Percentiles rank a stretch among this genome's conserved stretches.
These are phyloP conservation scores for Phaffia tasmanica DNA, from an alignment of 768 basidiomycete genomes.

Conservation along the genomic window DNA sequence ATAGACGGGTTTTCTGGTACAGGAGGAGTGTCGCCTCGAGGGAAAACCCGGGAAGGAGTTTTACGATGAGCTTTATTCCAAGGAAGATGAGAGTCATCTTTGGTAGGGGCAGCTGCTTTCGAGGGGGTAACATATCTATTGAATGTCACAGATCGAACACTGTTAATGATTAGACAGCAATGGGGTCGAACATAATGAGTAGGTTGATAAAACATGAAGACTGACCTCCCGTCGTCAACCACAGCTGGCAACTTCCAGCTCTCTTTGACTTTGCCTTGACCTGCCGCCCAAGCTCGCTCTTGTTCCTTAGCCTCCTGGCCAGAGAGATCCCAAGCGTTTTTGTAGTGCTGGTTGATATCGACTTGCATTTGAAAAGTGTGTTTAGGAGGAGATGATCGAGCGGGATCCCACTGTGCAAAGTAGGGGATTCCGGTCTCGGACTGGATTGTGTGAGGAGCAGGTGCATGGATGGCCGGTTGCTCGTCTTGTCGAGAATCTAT, in stretches of 20 bases:
- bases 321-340: constrained; percentile 10
- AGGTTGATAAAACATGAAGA: neutral
- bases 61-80: constrained; percentile 56
- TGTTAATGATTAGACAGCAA: constrained; percentile 30
- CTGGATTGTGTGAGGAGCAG: constrained; percentile 36
- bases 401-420: constrained; percentile 73
- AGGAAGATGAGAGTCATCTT: constrained; percentile 76
- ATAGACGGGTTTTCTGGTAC: constrained; percentile 28
- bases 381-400: constrained; percentile 37
- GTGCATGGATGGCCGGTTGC: constrained; percentile 44
- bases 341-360: constrained; percentile 12
- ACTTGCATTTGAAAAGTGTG: constrained; percentile 16
- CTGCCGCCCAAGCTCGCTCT: constrained; percentile 6
- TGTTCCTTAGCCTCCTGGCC: constrained; percentile 4
- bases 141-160: constrained; percentile 51
- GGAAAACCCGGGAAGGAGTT: constrained; percentile 34
- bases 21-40: constrained; percentile 40
- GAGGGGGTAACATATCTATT: constrained; percentile 53
- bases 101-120: constrained; percentile 52
- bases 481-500: constrained; percentile 53
- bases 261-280: constrained; percentile 13
- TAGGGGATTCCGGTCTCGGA: constrained; percentile 53
- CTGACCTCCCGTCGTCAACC: constrained; percentile 34
- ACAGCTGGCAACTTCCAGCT: constrained; percentile 22
- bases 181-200: neutral